phyloP scores from a whole-genome alignment of 2,329 filamentous ascomycete species.

The Claviceps sp. region DNA sequence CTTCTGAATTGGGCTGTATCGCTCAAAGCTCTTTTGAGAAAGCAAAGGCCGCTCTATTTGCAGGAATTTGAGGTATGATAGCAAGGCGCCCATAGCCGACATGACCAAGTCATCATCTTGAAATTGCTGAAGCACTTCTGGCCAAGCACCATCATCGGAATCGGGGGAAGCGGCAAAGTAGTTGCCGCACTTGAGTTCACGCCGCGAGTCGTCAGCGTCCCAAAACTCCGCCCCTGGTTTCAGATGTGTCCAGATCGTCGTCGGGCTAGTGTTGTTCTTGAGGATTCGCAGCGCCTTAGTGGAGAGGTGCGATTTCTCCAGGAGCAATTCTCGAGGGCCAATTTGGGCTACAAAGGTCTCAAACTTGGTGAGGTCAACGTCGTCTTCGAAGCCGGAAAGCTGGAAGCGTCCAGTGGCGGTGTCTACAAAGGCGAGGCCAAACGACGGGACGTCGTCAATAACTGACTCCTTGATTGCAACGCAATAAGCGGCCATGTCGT shows the following conservation, averaged over 20 bases:
- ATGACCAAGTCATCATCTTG: slow-evolving; percentile 71
- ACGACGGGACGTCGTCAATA: slow-evolving; percentile 61
- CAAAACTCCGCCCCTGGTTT: slow-evolving; percentile 85
- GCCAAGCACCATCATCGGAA: slow-evolving; percentile 54
- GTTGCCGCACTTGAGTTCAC: slow-evolving; percentile 64
- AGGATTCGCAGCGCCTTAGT: slow-evolving; percentile 83
- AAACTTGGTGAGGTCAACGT: slow-evolving; percentile 88
- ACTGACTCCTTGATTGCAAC: slow-evolving; percentile 82
- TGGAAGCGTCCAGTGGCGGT: slow-evolving; percentile 93
- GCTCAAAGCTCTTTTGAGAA: slow-evolving; percentile 79
- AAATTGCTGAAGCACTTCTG: slow-evolving; percentile 55
- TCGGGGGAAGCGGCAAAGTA: slow-evolving; percentile 60
- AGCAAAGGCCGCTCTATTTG: slow-evolving; percentile 83
- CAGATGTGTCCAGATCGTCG: slow-evolving; percentile 88
- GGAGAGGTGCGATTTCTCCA: slow-evolving; percentile 79
- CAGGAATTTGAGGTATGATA: slow-evolving; percentile 73
- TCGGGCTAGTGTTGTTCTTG: slow-evolving; percentile 88
- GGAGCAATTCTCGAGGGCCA: slow-evolving; percentile 70
- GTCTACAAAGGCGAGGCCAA: slow-evolving; percentile 89
- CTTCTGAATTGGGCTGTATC: slow-evolving; percentile 81
- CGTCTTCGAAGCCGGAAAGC: slow-evolving; percentile 82
- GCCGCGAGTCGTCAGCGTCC: slow-evolving; percentile 67
- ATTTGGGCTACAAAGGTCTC: slow-evolving; percentile 94
- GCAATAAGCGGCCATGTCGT: slow-evolving; percentile 95
- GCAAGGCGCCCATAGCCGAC: slow-evolving; percentile 79